phyloP scores from a whole-genome alignment of 2,329 filamentous ascomycete species.

The Xenoacremonium recifei region DNA sequence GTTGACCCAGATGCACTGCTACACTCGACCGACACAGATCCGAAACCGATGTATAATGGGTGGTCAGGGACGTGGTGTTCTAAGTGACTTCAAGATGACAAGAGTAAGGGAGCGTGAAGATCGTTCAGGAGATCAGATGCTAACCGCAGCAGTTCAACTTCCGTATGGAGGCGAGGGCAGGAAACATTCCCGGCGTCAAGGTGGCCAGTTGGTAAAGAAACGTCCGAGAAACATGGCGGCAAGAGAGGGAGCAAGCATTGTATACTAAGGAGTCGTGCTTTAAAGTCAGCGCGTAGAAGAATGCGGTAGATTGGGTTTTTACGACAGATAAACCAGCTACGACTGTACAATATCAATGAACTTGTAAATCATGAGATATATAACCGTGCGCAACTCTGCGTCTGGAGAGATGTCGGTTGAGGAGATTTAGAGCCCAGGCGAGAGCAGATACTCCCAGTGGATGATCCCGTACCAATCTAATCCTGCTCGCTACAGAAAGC shows the following conservation, averaged over 20 bases:
- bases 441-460: too few species aligned
- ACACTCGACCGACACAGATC: conserved; percentile 91
- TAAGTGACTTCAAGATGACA: conserved; percentile 88
- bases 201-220: conserved; percentile 86
- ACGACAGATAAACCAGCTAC: background rate
- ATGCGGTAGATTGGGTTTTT: too few species aligned
- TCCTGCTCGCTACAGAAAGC: too few species aligned
- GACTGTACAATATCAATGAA: conserved; percentile 1
- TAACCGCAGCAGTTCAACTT: conserved; percentile 76
- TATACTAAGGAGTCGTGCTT: conserved; percentile 18
- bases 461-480: too few species aligned
- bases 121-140: conserved; percentile 9
- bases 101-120: conserved; percentile 74
- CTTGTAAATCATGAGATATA: too few species aligned
- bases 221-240: background rate
- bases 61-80: conserved; percentile 86
- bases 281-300: background rate
- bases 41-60: conserved; percentile 90
- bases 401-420: too few species aligned
- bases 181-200: conserved; percentile 86
- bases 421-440: too few species aligned
- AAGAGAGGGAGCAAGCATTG: too few species aligned
- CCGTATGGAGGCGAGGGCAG: conserved; percentile 81
- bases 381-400: too few species aligned
- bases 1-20: conserved; percentile 91